A percentile compares a stretch with the other conserved stretches of the same genome.
Evolutionary conservation across 345 rosid genomes (phyloP).

Genomic region (Brassica carinata): DNA sequence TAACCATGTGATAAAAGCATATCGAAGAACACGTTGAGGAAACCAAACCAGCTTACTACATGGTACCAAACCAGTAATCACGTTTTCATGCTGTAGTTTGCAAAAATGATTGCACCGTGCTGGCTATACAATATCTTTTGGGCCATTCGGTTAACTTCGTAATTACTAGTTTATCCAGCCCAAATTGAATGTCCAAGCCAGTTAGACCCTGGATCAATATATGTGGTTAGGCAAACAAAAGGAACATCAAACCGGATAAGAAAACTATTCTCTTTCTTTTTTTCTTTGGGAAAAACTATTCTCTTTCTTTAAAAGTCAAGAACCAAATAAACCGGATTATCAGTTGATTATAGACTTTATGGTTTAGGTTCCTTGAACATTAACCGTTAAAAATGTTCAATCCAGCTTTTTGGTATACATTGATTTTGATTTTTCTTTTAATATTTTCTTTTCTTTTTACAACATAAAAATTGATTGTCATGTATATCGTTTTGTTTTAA

Average conservation of each 20-base stretch:
- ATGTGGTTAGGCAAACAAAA: neutral
- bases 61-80: neutral
- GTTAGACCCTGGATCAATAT: neutral
- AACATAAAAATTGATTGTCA: too few species aligned
- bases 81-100: neutral
- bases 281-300: neutral
- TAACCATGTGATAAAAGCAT: too few species aligned
- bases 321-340: neutral
- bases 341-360: neutral
- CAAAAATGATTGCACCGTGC: neutral
- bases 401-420: too few species aligned
- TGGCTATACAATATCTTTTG: neutral
- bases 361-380: neutral
- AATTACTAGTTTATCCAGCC: neutral
- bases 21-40: too few species aligned
- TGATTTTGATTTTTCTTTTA: too few species aligned
- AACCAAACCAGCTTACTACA: too few species aligned
- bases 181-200: neutral
- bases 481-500: too few species aligned
- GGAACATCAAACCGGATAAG: neutral
- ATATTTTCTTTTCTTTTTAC: too few species aligned
- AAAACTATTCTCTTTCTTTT: neutral
- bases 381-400: neutral
- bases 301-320: neutral
- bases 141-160: neutral